Conservation (phyloP, 2,329 filamentous ascomycete species). For the Microdochium trichocladiopsis region DNA sequence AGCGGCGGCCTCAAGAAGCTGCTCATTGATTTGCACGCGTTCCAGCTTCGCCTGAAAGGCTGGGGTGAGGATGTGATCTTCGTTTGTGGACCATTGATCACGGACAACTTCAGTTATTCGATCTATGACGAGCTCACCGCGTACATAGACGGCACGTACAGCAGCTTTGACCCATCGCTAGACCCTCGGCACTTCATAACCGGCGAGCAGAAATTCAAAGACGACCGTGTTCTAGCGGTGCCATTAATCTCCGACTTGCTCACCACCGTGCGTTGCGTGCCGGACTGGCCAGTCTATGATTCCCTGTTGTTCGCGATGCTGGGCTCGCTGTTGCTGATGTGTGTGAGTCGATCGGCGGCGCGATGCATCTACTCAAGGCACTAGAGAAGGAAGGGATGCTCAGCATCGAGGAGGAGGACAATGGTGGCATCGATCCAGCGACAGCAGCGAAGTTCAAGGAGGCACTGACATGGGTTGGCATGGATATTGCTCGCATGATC, state of each 20-base stretch:
- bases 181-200: constrained; percentile 13
- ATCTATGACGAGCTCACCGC: constrained; percentile 17
- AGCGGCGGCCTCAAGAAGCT: constrained; percentile 13
- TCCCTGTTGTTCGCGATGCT: not conserved
- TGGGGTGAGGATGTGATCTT: constrained; percentile 4
- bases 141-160: constrained; percentile 15
- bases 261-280: not conserved
- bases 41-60: constrained; percentile 8
- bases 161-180: constrained; percentile 15
- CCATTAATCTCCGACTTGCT: constrained; percentile 24
- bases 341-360: not conserved
- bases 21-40: constrained; percentile 8
- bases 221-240: constrained; percentile 25
- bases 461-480: not conserved
- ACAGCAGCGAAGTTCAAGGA: not conserved
- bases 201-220: constrained; percentile 19
- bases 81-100: not conserved
- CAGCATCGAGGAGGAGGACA: no score
- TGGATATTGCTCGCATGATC: not conserved
- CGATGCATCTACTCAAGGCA: not conserved
- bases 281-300: not conserved
- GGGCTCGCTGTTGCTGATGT: not conserved
- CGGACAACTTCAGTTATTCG: constrained; percentile 13
- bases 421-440: no score
- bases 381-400: not conserved